Conservation (phyloP, 768 basidiomycete species). For the Pleurotus eryngii region DNA sequence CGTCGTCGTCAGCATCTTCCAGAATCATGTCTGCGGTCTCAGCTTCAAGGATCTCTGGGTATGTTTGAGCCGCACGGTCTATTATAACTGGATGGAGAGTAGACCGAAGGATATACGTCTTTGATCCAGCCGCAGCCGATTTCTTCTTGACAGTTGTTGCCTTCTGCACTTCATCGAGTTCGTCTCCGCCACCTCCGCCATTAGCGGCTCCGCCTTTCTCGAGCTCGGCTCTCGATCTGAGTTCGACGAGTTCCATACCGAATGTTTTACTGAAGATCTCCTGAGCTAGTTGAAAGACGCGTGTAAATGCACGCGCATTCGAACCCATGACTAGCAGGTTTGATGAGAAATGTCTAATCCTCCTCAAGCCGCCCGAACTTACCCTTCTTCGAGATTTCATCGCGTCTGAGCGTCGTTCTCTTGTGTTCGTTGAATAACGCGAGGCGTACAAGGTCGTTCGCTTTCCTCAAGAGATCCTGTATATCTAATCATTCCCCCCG, state of each 20-base stretch:
- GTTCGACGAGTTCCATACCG: slow-evolving; percentile 83
- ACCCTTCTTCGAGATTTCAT: slow-evolving; percentile 91
- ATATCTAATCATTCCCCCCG: background rate
- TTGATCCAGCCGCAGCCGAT: slow-evolving; percentile 58
- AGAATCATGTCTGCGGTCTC: slow-evolving; percentile 46
- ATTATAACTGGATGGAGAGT: slow-evolving; percentile 60
- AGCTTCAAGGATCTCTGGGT: slow-evolving; percentile 50
- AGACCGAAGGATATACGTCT: slow-evolving; percentile 84
- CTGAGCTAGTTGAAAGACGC: slow-evolving; percentile 64
- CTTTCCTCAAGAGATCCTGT: slow-evolving; percentile 65
- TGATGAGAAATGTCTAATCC: background rate
- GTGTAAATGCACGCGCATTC: slow-evolving; percentile 57
- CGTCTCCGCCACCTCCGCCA: slow-evolving; percentile 36
- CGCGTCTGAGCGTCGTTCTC: slow-evolving; percentile 61
- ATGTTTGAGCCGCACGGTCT: slow-evolving; percentile 52
- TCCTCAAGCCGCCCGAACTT: background rate
- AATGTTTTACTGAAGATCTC: slow-evolving; percentile 59
- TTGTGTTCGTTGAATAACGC: slow-evolving; percentile 80
- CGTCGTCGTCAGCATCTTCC: slow-evolving; percentile 48
- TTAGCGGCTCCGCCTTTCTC: slow-evolving; percentile 32
- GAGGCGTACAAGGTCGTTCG: slow-evolving; percentile 70
- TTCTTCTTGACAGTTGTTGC: slow-evolving; percentile 65
- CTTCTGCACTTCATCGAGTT: slow-evolving; percentile 41
- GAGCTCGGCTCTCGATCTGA: slow-evolving; percentile 58
- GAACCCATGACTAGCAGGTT: slow-evolving; percentile 28